Conservation (phyloP, 73 alveolate species). For the Paraurostyla sp. region DNA sequence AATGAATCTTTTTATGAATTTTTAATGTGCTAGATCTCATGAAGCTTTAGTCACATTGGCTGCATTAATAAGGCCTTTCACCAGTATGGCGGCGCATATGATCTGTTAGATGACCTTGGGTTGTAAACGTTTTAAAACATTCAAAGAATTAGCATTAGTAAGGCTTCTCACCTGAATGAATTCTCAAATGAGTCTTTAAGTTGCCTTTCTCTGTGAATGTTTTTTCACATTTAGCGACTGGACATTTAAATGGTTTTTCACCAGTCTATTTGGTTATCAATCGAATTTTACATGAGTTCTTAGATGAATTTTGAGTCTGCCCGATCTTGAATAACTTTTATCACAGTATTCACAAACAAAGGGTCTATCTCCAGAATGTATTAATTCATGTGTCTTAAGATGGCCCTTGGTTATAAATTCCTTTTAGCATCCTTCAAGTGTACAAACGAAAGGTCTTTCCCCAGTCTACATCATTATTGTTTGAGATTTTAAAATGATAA, state of each 20-base stretch:
- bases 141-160: constrained; percentile 82
- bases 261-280: constrained; percentile 62
- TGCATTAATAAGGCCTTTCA: constrained; percentile 59
- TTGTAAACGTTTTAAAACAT: constrained; percentile 75
- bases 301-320: constrained; percentile 53
- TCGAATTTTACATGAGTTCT: constrained; percentile 56
- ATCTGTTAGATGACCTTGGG: constrained; percentile 71
- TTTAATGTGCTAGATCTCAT: constrained; percentile 73
- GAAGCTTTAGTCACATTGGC: constrained; percentile 33
- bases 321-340: constrained; percentile 41
- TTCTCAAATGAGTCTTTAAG: constrained; percentile 89
- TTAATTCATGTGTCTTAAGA: constrained; percentile 51
- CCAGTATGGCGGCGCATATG: constrained; percentile 64
- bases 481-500: background rate
- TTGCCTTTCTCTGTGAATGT: constrained; percentile 84
- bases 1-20: constrained; percentile 67
- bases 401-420: constrained; percentile 61
- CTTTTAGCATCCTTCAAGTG: constrained; percentile 46
- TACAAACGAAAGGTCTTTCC: constrained; percentile 61
- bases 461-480: constrained; percentile 53
- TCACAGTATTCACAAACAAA: constrained; percentile 59
- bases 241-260: constrained; percentile 76
- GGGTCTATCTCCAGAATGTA: constrained; percentile 70
- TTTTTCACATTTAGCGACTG: constrained; percentile 72
- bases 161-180: constrained; percentile 92